Base-by-base conservation (phyloP, 192 early-diverging fungal genomes). In the Cladochytrium replicatum region DNA sequence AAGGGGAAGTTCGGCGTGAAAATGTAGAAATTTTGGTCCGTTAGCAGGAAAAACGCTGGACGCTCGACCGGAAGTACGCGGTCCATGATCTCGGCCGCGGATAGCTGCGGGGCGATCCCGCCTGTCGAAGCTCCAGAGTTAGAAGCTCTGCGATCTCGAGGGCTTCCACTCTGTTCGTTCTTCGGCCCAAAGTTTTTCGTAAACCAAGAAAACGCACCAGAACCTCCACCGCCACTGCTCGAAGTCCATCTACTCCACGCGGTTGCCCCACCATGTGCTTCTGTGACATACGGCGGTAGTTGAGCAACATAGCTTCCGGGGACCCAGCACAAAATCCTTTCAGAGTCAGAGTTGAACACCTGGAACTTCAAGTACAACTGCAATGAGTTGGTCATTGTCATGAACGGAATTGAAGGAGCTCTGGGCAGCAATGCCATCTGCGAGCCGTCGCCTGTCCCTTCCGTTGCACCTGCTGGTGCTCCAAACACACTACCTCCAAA, bases 321-420 rank as follows among this genome's bases (percentile, higher is more conserved):
- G 32, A 71, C 37, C 72, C 72, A 75, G 19, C 34, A 22, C 25
- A 75, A 48, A 46, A 67, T 67, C 29, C 57, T 43, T 45, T 75
- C 72, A 15, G 48, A 23, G 15, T 69, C 60, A 21, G 55, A 32
- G 25, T 44, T 43, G 19, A 75, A 46, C 4, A 75, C 54, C 17
- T 65, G 32, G 30, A 72, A 42, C 39, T 64, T 67, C 6, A 75
- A 47, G 51, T 72, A 49, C 23, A 75, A 56, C 44, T 72, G 69
- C 26, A 75, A 50, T 19, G 61, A 32, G 46, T 75, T 75, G 30
- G 68, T 72, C 34, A 75, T 57, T 9, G 30, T 34, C 8, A 57
- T 24, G 46, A 70, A 75, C 11, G 73, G 73, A 11, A 75, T 47
- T 4, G 66, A 61, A n/a, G 73, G 66, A 19, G 66, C 52, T 23